These are phyloP conservation scores for Penicillium crustosum DNA, from an alignment of 2,329 filamentous ascomycete species.

Conservation along the genomic window DNA sequence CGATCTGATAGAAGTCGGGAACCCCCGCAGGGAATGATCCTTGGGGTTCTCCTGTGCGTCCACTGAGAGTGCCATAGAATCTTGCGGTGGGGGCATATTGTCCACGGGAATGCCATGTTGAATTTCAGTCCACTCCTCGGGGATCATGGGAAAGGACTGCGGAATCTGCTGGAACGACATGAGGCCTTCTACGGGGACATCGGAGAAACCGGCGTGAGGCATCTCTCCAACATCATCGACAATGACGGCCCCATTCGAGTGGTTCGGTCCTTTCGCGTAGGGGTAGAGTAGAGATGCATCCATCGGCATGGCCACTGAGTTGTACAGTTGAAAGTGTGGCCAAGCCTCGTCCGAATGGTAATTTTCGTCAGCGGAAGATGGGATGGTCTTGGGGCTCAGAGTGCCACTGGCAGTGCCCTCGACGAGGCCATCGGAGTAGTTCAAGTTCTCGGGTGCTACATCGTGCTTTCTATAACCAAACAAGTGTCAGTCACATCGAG, in stretches of 20 bases:
- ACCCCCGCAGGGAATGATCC: constrained; percentile 21
- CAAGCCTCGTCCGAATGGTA: constrained; percentile 40
- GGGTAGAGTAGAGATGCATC: constrained; percentile 36
- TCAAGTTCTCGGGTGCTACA: constrained; percentile 35
- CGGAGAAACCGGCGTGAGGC: constrained; percentile 29
- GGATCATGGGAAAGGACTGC: constrained; percentile 30
- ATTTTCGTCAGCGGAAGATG: constrained; percentile 40
- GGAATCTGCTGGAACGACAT: constrained; percentile 34
- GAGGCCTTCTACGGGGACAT: constrained; percentile 31
- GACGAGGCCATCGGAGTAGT: constrained; percentile 29
- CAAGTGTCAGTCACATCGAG: constrained; percentile 12
- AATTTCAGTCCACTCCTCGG: constrained; percentile 31
- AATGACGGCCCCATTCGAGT: constrained; percentile 35
- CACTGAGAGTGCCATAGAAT: constrained; percentile 18
- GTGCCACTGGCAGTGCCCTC: constrained; percentile 38
- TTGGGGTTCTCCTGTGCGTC: constrained; percentile 26
- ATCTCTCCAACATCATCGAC: constrained; percentile 38
- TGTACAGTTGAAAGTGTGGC: constrained; percentile 40
- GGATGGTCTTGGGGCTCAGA: constrained; percentile 39
- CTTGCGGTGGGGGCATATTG: constrained; percentile 17
- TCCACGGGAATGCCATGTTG: constrained; percentile 18
- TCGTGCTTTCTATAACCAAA: constrained; percentile 32
- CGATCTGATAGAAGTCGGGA: constrained; percentile 29
- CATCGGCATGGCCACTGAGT: constrained; percentile 35
- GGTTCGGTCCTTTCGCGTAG: constrained; percentile 32